Percentiles rank a stretch among this genome's conserved stretches.
phyloP scores from a whole-genome alignment of 2,329 filamentous ascomycete genomes.

The Fusarium penzigii region DNA sequence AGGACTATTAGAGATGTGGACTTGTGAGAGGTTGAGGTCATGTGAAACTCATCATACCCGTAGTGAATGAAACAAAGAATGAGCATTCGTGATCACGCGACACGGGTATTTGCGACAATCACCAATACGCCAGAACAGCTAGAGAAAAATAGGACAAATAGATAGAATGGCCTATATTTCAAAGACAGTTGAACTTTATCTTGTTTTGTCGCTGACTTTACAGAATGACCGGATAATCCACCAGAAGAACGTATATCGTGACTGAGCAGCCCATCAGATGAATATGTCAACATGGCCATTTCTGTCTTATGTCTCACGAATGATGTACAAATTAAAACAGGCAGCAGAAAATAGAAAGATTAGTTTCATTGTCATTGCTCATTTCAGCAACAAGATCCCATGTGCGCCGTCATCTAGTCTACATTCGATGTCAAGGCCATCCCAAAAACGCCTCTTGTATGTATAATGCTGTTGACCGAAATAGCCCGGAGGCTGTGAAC shows the following conservation, averaged over 20 bases:
- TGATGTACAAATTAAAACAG: background rate
- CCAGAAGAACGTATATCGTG: background rate
- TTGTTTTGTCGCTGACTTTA: background rate
- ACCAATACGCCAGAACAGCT: background rate
- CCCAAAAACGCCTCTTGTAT: background rate
- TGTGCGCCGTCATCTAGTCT: background rate
- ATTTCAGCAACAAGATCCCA: background rate
- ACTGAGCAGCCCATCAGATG: background rate
- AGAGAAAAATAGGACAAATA: background rate
- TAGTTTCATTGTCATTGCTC: background rate
- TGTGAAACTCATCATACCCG: background rate
- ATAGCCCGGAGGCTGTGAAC: conserved; percentile 1
- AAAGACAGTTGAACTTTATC: background rate
- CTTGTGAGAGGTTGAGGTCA: background rate
- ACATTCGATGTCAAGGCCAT: background rate
- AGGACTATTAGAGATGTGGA: background rate
- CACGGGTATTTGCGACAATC: background rate
- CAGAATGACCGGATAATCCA: background rate
- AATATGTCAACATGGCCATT: background rate
- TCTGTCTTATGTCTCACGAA: background rate
- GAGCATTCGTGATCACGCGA: background rate
- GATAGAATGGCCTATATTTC: background rate
- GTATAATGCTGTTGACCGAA: background rate
- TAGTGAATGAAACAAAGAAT: background rate
- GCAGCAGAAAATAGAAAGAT: background rate